Evolutionary conservation across 73 alveolate species (phyloP).

Genomic region (Paramecium primaurelia): DNA sequence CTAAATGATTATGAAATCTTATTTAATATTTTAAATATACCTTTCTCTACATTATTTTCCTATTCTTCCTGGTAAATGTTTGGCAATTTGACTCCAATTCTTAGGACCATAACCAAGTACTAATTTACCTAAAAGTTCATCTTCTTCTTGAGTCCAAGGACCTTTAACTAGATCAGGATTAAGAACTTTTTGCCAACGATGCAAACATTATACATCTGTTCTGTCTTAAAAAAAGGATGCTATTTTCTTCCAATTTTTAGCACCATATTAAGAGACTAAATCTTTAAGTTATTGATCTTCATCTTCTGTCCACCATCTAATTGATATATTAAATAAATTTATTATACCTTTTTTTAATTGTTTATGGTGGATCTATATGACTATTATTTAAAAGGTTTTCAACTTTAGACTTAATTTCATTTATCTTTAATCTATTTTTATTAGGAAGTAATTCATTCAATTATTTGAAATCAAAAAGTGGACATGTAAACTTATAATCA

Average conservation of each 20-base stretch:
- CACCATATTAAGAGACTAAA: constrained; percentile 66
- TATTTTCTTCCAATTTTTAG: constrained; percentile 83
- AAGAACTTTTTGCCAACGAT: constrained; percentile 84
- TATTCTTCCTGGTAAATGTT: constrained; percentile 96
- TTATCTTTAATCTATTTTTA: background rate
- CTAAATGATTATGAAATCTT: constrained; percentile 96
- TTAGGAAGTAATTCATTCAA: background rate
- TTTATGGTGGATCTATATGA: constrained; percentile 9
- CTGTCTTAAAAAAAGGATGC: constrained; percentile 73
- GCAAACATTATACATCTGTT: constrained; percentile 81
- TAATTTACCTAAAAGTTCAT: constrained; percentile 76
- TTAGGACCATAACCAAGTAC: constrained; percentile 88
- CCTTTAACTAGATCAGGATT: constrained; percentile 88
- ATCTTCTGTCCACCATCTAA: constrained; percentile 75
- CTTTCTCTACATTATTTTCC: constrained; percentile 96
- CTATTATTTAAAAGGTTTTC: background rate
- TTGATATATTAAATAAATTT: background rate
- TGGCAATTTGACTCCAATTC: constrained; percentile 95
- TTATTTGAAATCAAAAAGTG: background rate
- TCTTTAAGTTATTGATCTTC: constrained; percentile 68
- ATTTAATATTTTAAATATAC: background rate
- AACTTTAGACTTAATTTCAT: background rate
- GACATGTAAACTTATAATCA: background rate
- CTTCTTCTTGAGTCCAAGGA: constrained; percentile 96
- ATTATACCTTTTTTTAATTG: background rate